Percentiles rank a stretch among this genome's conserved stretches.
Conservation (phyloP, 2,329 filamentous ascomycete species). For the Penicillium crustosum region DNA sequence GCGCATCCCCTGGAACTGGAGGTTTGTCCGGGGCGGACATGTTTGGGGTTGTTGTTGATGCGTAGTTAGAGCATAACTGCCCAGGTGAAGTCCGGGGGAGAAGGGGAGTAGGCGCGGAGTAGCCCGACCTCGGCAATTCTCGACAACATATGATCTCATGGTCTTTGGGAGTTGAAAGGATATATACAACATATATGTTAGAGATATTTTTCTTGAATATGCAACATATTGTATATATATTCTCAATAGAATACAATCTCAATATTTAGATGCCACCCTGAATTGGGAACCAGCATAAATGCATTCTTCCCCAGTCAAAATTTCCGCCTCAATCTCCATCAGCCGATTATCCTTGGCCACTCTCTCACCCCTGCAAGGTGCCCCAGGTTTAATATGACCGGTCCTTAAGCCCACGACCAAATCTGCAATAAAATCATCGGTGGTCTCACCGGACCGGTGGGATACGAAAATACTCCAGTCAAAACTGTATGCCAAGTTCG, state of each 20-base stretch:
- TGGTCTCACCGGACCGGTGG: constrained; percentile 46
- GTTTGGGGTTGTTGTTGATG: constrained; percentile 10
- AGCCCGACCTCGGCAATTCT: constrained; percentile 6
- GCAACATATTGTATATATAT: too few species aligned
- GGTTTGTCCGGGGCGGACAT: constrained; percentile 29
- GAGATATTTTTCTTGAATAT: too few species aligned
- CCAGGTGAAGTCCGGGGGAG: constrained; percentile 4
- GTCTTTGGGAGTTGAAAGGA: too few species aligned
- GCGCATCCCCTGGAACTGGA: constrained; percentile 9
- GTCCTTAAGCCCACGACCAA: constrained; percentile 40
- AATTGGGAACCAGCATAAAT: background rate
- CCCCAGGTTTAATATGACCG: constrained; percentile 45
- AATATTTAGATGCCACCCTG: background rate
- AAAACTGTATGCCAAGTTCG: constrained; percentile 31
- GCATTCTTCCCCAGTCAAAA: constrained; percentile 20
- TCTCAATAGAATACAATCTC: background rate
- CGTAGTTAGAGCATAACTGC: background rate
- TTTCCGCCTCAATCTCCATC: constrained; percentile 44
- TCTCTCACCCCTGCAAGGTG: constrained; percentile 43
- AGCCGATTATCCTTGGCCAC: constrained; percentile 48
- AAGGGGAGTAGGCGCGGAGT: background rate
- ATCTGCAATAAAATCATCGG: constrained; percentile 48
- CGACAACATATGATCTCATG: background rate
- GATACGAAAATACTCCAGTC: constrained; percentile 47
- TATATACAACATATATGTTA: too few species aligned